Evolutionary conservation across 805 yeast genomes (phyloP).

Genomic region (Cyberlindnera veronae): DNA sequence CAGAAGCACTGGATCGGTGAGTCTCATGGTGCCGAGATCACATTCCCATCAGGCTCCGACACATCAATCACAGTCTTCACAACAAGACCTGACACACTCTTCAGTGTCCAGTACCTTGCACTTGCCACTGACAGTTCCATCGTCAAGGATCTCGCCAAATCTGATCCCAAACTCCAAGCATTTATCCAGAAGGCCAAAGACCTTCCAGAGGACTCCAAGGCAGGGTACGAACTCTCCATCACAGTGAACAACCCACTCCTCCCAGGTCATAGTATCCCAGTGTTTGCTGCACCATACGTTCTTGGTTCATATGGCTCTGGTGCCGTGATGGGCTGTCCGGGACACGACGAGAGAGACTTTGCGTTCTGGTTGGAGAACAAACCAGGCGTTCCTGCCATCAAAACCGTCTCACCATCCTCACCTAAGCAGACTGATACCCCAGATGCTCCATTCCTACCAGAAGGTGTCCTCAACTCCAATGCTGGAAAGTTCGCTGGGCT

Average conservation of each 20-base stretch:
- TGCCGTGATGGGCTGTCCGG: conserved; percentile 98
- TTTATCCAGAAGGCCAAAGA: conserved; percentile 42
- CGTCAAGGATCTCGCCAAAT: conserved; percentile 36
- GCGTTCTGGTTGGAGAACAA: conserved; percentile 73
- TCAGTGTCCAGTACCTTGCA: conserved; percentile 80
- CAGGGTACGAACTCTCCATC: conserved; percentile 54
- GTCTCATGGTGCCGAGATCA: conserved; percentile 73
- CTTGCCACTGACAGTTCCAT: conserved; percentile 70
- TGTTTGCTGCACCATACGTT: conserved; percentile 90
- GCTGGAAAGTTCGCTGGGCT: conserved; percentile 52
- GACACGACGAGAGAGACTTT: conserved; percentile 81
- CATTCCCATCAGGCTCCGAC: conserved; percentile 37
- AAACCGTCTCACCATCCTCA: conserved; percentile 20
- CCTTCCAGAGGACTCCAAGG: conserved; percentile 46
- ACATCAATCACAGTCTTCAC: conserved; percentile 61
- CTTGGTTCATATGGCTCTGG: conserved; percentile 81
- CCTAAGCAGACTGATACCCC: conserved; percentile 9
- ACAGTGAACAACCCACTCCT: conserved; percentile 59
- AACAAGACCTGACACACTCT: conserved; percentile 86
- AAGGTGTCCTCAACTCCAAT: conserved; percentile 47
- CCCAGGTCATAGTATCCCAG: conserved; percentile 49
- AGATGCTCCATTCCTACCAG: conserved; percentile 36
- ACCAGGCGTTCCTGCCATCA: conserved; percentile 32
- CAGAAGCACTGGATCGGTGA: conserved; percentile 93
- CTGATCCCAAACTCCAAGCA: conserved; percentile 37